Conservation (phyloP, 495 filamentous ascomycete species). For the Daldinia decipiens region DNA sequence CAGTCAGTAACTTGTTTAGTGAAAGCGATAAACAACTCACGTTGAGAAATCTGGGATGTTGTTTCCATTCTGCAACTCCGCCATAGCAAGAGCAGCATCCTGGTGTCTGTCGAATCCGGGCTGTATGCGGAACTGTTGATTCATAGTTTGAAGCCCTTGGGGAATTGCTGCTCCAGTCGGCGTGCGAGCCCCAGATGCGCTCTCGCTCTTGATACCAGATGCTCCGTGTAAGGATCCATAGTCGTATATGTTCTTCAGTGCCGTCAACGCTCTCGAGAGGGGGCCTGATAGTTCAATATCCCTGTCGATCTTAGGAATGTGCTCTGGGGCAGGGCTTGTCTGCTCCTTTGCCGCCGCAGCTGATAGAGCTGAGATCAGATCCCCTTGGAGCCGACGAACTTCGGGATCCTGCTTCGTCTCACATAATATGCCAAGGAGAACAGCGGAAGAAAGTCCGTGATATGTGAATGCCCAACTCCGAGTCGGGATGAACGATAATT, state of each 20-base stretch:
- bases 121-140: slow-evolving; percentile 46
- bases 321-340: slow-evolving; percentile 55
- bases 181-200: slow-evolving; percentile 54
- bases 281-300: slow-evolving; percentile 67
- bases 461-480: slow-evolving; percentile 75
- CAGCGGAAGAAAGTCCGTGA: slow-evolving; percentile 70
- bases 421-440: slow-evolving; percentile 71
- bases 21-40: slow-evolving; percentile 25
- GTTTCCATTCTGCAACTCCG: slow-evolving; percentile 62
- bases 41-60: slow-evolving; percentile 51
- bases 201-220: slow-evolving; percentile 54
- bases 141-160: slow-evolving; percentile 32
- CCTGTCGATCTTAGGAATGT: slow-evolving; percentile 58
- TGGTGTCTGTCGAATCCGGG: slow-evolving; percentile 60
- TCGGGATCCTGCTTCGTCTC: slow-evolving; percentile 68
- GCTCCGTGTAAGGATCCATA: slow-evolving; percentile 59
- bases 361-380: slow-evolving; percentile 65
- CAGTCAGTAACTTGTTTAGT: slow-evolving; percentile 2
- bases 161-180: slow-evolving; percentile 46
- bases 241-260: slow-evolving; percentile 68
- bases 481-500: slow-evolving; percentile 70
- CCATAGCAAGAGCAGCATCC: slow-evolving; percentile 65
- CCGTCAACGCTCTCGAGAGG: slow-evolving; percentile 61
- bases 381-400: slow-evolving; percentile 64
- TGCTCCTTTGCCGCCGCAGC: slow-evolving; percentile 64